Base-by-base conservation (phyloP, 2,329 filamentous ascomycete species). In the Didymella pinodella region DNA sequence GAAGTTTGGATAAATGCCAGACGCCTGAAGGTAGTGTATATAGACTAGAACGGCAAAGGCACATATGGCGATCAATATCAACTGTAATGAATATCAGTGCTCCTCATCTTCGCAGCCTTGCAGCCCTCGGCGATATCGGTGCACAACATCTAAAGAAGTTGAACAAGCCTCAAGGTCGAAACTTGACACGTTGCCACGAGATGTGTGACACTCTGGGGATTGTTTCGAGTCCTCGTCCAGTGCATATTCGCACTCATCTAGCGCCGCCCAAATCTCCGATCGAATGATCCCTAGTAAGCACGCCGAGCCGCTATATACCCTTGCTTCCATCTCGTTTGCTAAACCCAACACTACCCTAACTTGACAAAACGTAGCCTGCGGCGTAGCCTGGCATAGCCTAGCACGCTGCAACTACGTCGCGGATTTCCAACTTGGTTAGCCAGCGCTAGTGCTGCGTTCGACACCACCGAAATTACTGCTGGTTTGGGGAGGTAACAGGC, bases 391-490 rank as follows among this genome's bases (percentile, higher is more conserved):
- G 54, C 54, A 47, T 34, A 53, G 54, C 44, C 48, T 52, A 52
- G 50, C 48, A 36, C 44, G 44, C 54, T 54, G 49, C 55, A 38
- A 41, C 47, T 59, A 54, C 14, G 25, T 59, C 57, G 34, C 26
- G 14, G 16, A 44, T 47, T 59, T 53, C 56, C 51, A 46, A 29
- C 32, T 36, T 36, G 58, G 57, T 54, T 63, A 63, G 60, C 49
- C 47, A 45, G 25, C 22, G 22, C 40, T 63, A 63, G 60, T 57
- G 60, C 60, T 45, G 60, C 48, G 32, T 57, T 63, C 60, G 20
- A 63, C 44, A 44, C 57, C 25, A 10, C 48, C 36, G 34, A 25
- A 7, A 54, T 10, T 31, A 54, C 36, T 36, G n/a, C 45, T 43
- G 22, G 22, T 56, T 32, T 32, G 41, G 47, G 46, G 32, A 25